phyloP scores from a whole-genome alignment of 2,329 filamentous ascomycete species.

The Diaporthe citrichinensis region DNA sequence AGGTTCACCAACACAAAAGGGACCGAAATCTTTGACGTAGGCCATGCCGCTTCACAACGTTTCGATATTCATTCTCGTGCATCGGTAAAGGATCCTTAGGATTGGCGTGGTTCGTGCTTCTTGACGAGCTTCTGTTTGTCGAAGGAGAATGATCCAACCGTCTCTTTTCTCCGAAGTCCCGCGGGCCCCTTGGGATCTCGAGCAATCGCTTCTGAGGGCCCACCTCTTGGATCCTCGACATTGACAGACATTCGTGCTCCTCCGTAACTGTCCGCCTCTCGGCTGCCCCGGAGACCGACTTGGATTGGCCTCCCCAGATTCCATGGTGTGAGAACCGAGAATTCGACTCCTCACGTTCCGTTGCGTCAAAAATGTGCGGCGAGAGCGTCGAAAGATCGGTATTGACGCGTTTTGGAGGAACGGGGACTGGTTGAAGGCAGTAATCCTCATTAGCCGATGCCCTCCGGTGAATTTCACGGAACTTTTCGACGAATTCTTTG shows the following conservation, averaged over 20 bases:
- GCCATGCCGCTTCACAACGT: not conserved
- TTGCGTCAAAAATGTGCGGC: not conserved
- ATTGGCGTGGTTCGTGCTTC: not conserved
- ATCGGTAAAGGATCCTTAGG: not conserved
- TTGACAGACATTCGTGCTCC: no score
- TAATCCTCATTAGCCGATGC: not conserved
- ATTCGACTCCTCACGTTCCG: no score
- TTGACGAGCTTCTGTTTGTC: not conserved
- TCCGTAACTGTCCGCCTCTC: no score
- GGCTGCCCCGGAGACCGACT: no score
- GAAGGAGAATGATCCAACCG: not conserved
- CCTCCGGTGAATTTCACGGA: not conserved
- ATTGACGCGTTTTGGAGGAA: not conserved
- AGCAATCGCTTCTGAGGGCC: no score
- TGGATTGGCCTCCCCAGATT: no score
- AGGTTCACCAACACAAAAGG: not conserved
- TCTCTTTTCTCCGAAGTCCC: no score
- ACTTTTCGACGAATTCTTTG: constrained; percentile 2
- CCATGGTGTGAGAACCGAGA: not conserved
- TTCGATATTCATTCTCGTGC: rapidly evolving
- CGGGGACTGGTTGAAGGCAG: constrained; percentile 5
- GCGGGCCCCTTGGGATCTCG: no score
- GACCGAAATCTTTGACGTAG: not conserved
- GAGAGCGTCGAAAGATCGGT: not conserved
- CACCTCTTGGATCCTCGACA: no score